A percentile compares a stretch with the other conserved stretches of the same genome.
Conservation (phyloP, 768 basidiomycete species). For the Lactarius sp. region DNA sequence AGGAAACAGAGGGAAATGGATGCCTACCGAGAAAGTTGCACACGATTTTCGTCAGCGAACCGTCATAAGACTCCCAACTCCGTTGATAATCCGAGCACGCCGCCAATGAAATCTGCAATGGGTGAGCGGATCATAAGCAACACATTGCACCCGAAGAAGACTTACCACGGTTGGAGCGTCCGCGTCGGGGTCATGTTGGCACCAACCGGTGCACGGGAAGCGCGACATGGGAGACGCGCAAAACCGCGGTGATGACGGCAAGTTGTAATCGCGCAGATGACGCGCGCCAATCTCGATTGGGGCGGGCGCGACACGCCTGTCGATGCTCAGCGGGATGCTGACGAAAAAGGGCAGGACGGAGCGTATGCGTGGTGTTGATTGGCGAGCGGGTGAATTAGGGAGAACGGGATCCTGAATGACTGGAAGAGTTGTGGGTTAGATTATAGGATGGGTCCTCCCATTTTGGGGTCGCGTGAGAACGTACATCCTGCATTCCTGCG, state of each 20-base stretch:
- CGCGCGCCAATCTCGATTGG: background rate
- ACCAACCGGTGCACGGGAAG: constrained; percentile 25
- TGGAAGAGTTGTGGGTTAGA: background rate
- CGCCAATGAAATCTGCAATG: constrained; percentile 19
- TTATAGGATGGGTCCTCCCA: background rate
- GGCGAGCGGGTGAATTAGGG: background rate
- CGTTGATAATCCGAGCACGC: constrained; percentile 27
- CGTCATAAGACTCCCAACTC: constrained; percentile 26
- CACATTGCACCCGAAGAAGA: background rate
- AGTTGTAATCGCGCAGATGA: background rate
- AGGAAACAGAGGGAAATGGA: background rate
- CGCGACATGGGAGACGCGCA: constrained; percentile 25
- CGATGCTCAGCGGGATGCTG: constrained; percentile 7
- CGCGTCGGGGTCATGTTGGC: background rate
- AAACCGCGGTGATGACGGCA: constrained; percentile 16
- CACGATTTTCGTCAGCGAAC: constrained; percentile 23
- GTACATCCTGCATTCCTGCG: constrained; percentile 14
- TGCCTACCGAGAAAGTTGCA: constrained; percentile 16
- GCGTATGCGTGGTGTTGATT: background rate
- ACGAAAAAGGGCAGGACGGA: constrained; percentile 18
- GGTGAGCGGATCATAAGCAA: background rate
- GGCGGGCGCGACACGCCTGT: constrained; percentile 10
- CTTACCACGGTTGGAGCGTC: constrained; percentile 12
- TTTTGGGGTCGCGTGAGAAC: background rate
- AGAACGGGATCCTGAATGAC: constrained; percentile 4